Evolutionary conservation across 176 grass and related monocot species (phyloP).

Genomic region (Lolium rigidum): DNA sequence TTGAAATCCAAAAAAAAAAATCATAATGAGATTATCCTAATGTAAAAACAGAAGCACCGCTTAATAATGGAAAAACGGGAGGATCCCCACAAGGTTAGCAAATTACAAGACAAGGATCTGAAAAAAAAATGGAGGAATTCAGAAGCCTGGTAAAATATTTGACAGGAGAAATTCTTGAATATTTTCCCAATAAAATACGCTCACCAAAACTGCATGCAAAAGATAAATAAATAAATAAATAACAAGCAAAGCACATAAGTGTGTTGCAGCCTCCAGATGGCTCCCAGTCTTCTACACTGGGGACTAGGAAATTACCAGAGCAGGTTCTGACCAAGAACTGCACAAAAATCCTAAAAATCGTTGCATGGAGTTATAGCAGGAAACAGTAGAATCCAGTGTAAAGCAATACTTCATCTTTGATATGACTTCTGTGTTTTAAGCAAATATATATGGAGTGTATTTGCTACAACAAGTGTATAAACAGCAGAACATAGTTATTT

Average conservation of each 20-base stretch:
- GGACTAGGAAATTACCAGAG: not conserved
- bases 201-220: not conserved
- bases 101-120: not conserved
- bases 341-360: not conserved
- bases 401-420: not conserved
- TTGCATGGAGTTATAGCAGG: not conserved
- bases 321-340: not conserved
- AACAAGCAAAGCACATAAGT: not conserved
- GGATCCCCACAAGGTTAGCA: not conserved
- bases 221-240: not conserved
- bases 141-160: not conserved
- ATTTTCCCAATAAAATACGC: not conserved
- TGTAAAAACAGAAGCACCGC: not conserved
- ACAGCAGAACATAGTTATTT: no score
- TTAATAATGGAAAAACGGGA: not conserved
- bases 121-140: not conserved
- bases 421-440: not conserved
- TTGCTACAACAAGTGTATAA: not conserved
- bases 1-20: not conserved
- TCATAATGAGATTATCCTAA: not conserved
- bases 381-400: not conserved
- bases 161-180: not conserved
- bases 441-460: not conserved
- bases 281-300: not conserved
- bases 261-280: not conserved